phyloP scores from a whole-genome alignment of 768 basidiomycete genomes.

The Paxillus rubicundulus region DNA sequence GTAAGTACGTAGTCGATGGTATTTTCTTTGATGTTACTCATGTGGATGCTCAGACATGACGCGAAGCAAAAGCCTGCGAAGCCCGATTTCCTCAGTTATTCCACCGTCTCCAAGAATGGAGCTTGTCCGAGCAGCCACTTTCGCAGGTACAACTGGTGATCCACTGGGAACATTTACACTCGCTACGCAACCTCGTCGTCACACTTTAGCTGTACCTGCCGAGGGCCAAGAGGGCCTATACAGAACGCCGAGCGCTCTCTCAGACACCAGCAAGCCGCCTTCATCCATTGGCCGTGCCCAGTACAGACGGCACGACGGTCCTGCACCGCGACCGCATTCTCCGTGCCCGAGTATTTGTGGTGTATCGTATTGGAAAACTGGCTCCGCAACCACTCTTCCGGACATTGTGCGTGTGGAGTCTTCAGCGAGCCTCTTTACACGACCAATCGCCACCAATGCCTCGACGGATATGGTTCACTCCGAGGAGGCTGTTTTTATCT shows the following conservation, averaged over 20 bases:
- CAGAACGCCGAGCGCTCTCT: conserved; percentile 7
- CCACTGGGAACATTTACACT: background rate
- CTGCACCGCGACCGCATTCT: conserved; percentile 12
- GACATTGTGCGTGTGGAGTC: background rate
- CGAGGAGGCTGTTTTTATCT: conserved; percentile 4
- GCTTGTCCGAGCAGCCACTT: conserved; percentile 9
- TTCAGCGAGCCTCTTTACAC: background rate
- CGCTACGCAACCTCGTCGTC: conserved; percentile 4
- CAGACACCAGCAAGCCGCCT: conserved; percentile 2
- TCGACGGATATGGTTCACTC: conserved; percentile 3
- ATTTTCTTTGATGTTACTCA: too few relatives aligned
- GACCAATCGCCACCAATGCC: background rate
- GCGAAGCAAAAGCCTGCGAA: conserved; percentile 4
- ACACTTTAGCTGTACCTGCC: conserved; percentile 8
- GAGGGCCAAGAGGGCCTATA: conserved; percentile 3
- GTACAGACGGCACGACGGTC: conserved; percentile 16
- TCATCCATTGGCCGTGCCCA: conserved; percentile 10
- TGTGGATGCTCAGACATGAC: background rate
- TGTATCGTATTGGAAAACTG: conserved; percentile 4
- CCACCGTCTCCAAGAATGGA: background rate
- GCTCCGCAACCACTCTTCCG: conserved; percentile 8
- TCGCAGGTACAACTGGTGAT: conserved; percentile 8
- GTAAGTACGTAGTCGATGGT: background rate
- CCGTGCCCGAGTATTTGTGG: conserved; percentile 11
- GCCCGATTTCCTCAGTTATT: background rate